Conservation (phyloP, 495 filamentous ascomycete genomes). For the Penicillium goetzii region DNA sequence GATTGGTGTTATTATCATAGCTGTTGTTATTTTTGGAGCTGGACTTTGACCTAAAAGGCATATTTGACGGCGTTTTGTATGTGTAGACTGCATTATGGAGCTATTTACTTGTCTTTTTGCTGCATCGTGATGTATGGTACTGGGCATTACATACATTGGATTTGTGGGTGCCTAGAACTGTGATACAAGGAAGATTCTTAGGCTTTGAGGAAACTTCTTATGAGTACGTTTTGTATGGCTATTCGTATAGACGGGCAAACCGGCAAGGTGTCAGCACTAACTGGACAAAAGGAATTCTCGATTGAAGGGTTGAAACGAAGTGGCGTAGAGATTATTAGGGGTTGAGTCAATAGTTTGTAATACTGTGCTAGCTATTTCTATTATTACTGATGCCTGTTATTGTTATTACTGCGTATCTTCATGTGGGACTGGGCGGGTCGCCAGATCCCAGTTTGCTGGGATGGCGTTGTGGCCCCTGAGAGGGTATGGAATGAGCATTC, state of each 20-base stretch:
- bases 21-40: not conserved
- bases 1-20: not conserved
- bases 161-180: no score
- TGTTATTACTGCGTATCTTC: not conserved
- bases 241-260: no score
- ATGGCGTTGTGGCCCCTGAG: not conserved
- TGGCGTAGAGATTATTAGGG: not conserved
- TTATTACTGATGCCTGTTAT: not conserved
- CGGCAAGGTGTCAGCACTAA: no score
- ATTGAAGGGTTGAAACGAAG: no score
- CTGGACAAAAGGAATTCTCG: no score
- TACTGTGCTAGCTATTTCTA: not conserved
- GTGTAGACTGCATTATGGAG: not conserved
- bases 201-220: no score
- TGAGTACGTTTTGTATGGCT: no score
- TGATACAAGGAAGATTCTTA: no score
- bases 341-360: not conserved
- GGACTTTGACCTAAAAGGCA: not conserved
- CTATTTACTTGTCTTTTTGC: not conserved
- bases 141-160: not conserved
- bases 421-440: not conserved
- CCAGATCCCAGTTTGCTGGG: not conserved
- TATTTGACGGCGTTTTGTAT: not conserved
- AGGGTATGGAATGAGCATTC: no score
- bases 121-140: not conserved